Percentiles rank a stretch among this genome's conserved stretches.
Conservation (phyloP, 2,329 filamentous ascomycete species). For the Cylindrodendrum hubeiense region DNA sequence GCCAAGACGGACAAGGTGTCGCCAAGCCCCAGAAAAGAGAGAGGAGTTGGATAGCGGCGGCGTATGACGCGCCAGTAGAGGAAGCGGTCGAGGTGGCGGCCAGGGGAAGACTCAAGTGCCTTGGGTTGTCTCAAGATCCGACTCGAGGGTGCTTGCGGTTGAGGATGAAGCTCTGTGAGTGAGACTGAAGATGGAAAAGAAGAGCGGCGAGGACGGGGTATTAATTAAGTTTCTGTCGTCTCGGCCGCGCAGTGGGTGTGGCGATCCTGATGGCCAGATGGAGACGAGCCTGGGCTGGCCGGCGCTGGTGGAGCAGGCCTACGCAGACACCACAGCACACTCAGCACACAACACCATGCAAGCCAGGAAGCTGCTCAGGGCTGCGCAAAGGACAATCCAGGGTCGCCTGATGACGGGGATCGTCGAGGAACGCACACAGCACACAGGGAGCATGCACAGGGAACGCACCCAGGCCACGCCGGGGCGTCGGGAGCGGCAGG, state of each 20-base stretch:
- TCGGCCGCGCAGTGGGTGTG: slow-evolving; percentile 31
- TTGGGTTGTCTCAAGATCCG: too few species aligned
- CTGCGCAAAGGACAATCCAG: not conserved
- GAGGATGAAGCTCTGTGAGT: slow-evolving; percentile 18
- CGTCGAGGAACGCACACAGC: slow-evolving; percentile 16
- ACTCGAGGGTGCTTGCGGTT: not conserved
- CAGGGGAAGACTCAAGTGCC: too few species aligned
- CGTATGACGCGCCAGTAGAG: slow-evolving; percentile 29
- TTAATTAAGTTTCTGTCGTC: slow-evolving; percentile 39
- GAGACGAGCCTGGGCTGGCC: slow-evolving; percentile 10
- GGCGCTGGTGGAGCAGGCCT: slow-evolving; percentile 3
- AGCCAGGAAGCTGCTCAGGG: too few species aligned
- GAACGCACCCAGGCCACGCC: slow-evolving; percentile 21
- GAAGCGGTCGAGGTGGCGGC: not conserved
- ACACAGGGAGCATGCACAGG: too few species aligned
- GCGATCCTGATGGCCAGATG: slow-evolving; percentile 30
- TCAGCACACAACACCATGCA: too few species aligned
- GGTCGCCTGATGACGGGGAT: slow-evolving; percentile 25
- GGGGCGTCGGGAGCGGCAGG: slow-evolving; percentile 25
- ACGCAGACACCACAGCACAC: not conserved
- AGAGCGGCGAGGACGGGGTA: slow-evolving; percentile 39
- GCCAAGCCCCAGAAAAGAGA: slow-evolving; percentile 15
- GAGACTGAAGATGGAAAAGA: not conserved
- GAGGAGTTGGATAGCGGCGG: slow-evolving; percentile 23
- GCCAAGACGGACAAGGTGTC: slow-evolving; percentile 39